These are phyloP conservation scores for Inga leiocalycina DNA, from an alignment of 306 rosid species.

Conservation along the genomic window DNA sequence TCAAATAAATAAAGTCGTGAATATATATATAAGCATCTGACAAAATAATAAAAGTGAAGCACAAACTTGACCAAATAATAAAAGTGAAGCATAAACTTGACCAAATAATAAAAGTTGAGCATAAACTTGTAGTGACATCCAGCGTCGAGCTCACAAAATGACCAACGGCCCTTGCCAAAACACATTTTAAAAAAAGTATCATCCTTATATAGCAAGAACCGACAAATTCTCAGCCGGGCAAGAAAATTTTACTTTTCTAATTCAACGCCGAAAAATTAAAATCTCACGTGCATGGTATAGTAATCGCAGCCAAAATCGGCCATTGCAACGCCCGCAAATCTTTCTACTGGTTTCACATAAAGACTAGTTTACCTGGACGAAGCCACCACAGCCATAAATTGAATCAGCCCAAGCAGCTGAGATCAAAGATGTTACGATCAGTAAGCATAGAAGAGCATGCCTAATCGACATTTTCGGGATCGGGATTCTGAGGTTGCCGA, in stretches of 20 bases:
- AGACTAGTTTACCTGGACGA: conserved; percentile 54
- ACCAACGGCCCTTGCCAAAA: not conserved
- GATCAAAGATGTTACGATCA: conserved; percentile 42
- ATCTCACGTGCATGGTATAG: not conserved
- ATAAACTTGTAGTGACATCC: not conserved
- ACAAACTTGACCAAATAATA: not conserved
- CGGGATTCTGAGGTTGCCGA: conserved; percentile 15
- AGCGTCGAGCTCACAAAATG: not conserved
- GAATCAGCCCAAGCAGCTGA: conserved; percentile 69
- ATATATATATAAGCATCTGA: not conserved
- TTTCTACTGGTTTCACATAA: not conserved
- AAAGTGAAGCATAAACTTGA: not conserved
- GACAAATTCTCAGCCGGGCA: not conserved
- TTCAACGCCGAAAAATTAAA: not conserved
- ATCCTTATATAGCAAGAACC: not conserved
- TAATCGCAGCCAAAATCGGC: not conserved
- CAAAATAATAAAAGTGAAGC: not conserved
- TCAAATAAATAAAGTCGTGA: not conserved
- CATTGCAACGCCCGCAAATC: not conserved
- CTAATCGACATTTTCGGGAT: conserved; percentile 44
- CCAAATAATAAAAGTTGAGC: not conserved
- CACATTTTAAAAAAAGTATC: not conserved
- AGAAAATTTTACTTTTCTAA: not conserved
- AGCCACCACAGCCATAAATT: conserved; percentile 76
- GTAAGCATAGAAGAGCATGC: conserved; percentile 33